A percentile compares a stretch with the other conserved stretches of the same genome.
phyloP scores from a whole-genome alignment of 129 eudicot genomes.

The Solidago caesia region DNA sequence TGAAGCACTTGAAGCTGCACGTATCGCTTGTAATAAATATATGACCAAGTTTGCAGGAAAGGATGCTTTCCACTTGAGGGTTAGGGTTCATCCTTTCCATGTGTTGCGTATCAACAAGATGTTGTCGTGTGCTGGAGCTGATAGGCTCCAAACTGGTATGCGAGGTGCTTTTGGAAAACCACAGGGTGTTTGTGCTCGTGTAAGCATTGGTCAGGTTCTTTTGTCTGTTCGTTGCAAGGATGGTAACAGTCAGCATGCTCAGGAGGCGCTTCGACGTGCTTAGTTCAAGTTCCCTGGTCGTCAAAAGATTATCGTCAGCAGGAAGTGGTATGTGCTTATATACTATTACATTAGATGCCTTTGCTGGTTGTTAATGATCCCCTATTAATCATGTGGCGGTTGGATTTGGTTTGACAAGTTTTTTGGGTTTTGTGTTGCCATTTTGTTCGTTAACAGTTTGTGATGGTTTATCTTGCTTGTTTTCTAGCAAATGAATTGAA shows the following conservation, averaged over 20 bases:
- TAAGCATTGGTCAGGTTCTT: constrained; percentile 72
- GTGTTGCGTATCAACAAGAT: constrained; percentile 86
- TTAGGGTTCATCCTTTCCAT: constrained; percentile 91
- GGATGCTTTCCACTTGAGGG: constrained; percentile 85
- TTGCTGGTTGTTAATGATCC: not conserved
- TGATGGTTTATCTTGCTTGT: not conserved
- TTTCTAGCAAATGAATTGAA: not conserved
- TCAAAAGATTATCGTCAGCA: constrained; percentile 87
- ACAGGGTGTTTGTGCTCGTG: constrained; percentile 70
- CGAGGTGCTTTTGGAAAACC: constrained; percentile 85
- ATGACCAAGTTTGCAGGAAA: constrained; percentile 87
- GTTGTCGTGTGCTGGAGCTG: constrained; percentile 91
- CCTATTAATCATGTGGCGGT: not conserved
- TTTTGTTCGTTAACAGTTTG: too few species aligned
- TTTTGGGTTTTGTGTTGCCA: not conserved
- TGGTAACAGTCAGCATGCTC: constrained; percentile 59
- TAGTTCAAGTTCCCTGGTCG: constrained; percentile 96
- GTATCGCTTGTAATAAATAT: constrained; percentile 87
- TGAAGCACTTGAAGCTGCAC: constrained; percentile 90
- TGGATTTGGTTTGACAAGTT: not conserved
- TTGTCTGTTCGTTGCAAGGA: constrained; percentile 76
- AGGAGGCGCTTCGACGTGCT: constrained; percentile 92
- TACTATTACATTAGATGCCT: not conserved
- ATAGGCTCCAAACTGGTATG: constrained; percentile 93
- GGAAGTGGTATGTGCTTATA: constrained; percentile 60